Base-by-base conservation (phyloP, 2,329 filamentous ascomycete genomes). In the Tetracladium maxilliforme region DNA sequence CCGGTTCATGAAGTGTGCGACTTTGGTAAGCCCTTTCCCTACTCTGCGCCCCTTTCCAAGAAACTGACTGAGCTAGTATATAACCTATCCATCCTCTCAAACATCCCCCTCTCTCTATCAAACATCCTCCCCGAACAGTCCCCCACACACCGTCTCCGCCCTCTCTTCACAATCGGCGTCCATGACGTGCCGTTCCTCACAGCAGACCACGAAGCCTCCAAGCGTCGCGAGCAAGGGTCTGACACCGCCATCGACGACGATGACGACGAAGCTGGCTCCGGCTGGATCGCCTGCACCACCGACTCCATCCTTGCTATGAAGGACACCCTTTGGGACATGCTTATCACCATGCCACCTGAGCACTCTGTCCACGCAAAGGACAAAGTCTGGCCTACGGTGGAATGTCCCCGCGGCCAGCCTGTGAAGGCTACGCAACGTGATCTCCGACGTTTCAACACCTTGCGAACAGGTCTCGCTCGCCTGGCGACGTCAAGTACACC, bases 271-370 rank as follows among this genome's bases (percentile, higher is more conserved):
- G 45, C 52, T 14, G 61, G 61, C 16, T 53, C 64, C 10, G 80
- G 84, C 19, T 98, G 86, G 84, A 75, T 93, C 30, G 90, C 87
- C 9, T 94, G 86, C 49, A 94, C 87, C 4, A 95, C 87, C 3
- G 90, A 98, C 52, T 87, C 80, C 42, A 90, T 98, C 30, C 64
- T 98, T 10, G 73, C 71, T 23, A 78, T 82, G 49, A 95, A 95
- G 54, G 69, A 74, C 25, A 68, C 78, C 3, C 66, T 98, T 3
- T 95, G 84, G 61, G 90, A 98, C 45, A 64, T 94, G 39, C 65
- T 94, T 19, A 75, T 95, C 31, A 82, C 81, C 27, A 66, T 95
- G 42, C 82, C 84, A 1, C 63, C 71, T 2, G 48, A 64, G 6
- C 58, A 75, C 38, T 52, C 68, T 4, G 54, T 66, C 26, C 55